Conservation (phyloP, 768 basidiomycete genomes). For the Serendipita sp. region DNA sequence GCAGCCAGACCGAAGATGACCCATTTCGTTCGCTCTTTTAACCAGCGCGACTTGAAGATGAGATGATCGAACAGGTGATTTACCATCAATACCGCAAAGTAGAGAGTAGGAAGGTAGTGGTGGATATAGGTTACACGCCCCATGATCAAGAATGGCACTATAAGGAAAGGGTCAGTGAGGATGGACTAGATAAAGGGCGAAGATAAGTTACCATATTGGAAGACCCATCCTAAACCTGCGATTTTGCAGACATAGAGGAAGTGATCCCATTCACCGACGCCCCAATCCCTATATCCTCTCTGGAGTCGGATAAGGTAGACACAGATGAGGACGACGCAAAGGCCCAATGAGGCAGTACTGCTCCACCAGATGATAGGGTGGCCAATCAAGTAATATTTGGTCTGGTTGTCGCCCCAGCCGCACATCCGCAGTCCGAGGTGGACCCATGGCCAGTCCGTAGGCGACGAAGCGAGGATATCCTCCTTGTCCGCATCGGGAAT, state of each 20-base stretch:
- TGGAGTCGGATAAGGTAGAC: conserved; percentile 71
- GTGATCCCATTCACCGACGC: conserved; percentile 87
- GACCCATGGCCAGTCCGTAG: conserved; percentile 87
- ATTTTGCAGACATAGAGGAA: conserved; percentile 87
- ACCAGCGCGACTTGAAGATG: conserved; percentile 59
- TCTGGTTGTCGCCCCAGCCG: conserved; percentile 75
- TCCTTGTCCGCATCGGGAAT: conserved; percentile 97
- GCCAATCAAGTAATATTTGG: conserved; percentile 87
- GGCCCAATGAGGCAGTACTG: conserved; percentile 45
- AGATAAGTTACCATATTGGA: conserved; percentile 62
- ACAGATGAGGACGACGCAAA: conserved; percentile 34
- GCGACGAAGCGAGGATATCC: conserved; percentile 87
- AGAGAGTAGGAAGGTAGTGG: conserved; percentile 93
- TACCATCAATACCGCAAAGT: conserved; percentile 86
- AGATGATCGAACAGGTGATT: conserved; percentile 87
- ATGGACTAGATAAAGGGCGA: not conserved
- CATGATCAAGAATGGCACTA: conserved; percentile 96
- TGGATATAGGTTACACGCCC: conserved; percentile 92
- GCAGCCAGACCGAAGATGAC: conserved; percentile 54
- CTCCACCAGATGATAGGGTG: conserved; percentile 92
- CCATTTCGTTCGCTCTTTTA: conserved; percentile 46
- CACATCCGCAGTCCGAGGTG: conserved; percentile 90
- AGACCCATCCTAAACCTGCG: conserved; percentile 77
- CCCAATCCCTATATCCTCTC: conserved; percentile 84
- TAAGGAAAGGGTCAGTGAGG: conserved; percentile 4